phyloP scores from a whole-genome alignment of 441 rosid genomes.

The Populus hybrid region DNA sequence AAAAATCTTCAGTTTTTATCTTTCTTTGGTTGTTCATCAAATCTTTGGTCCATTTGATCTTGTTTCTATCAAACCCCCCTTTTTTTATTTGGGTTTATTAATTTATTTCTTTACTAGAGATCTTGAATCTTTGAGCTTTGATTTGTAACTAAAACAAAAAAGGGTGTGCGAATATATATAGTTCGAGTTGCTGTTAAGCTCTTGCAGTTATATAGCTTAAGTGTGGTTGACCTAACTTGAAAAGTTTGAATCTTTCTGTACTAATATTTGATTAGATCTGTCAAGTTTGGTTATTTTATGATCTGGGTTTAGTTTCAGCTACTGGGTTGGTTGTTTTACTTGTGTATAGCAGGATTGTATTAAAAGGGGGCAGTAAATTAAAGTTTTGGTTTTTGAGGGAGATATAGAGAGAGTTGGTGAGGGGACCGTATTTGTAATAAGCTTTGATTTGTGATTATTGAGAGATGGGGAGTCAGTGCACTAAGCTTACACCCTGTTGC shows the following conservation, averaged over 20 bases:
- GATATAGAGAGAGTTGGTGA: background rate
- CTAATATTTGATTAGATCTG: background rate
- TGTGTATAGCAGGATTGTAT: too few relatives aligned
- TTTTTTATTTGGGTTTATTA: background rate
- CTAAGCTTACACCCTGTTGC: constrained; percentile 68
- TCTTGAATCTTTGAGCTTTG: background rate
- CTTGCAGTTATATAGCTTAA: background rate
- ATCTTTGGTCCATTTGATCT: background rate
- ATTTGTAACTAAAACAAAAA: background rate
- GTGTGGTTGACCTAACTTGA: background rate
- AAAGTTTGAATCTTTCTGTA: too few relatives aligned
- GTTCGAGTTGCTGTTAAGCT: background rate
- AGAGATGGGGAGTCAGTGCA: constrained; percentile 71
- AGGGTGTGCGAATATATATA: background rate
- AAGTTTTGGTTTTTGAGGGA: background rate
- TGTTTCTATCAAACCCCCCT: background rate
- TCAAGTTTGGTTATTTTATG: background rate
- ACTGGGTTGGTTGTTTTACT: too few relatives aligned
- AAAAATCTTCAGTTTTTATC: background rate
- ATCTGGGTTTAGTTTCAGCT: background rate
- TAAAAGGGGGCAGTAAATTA: background rate
- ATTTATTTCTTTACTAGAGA: background rate
- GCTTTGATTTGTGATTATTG: background rate
- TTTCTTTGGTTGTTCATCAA: background rate
- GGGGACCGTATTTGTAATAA: background rate